Conservation (phyloP, 768 basidiomycete species). For the Russula vinacea region DNA sequence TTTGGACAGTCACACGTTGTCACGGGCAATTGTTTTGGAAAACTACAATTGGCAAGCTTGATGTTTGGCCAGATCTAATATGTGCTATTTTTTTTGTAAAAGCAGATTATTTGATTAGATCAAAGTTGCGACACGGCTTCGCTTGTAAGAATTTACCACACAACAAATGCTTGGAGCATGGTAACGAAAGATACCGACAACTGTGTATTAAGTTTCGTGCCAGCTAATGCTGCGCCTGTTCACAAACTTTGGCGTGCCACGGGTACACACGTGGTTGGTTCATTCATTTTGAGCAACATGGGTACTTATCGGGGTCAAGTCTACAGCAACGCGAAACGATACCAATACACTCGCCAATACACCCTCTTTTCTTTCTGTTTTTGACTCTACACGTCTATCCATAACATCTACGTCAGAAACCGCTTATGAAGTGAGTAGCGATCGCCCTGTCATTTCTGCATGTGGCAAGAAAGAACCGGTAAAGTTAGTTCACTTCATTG, state of each 20-base stretch:
- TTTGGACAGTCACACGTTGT: not conserved
- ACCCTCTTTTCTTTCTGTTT: not conserved
- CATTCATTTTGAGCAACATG: not conserved
- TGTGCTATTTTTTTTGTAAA: not conserved
- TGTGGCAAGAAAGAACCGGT: not conserved
- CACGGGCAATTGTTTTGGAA: not conserved
- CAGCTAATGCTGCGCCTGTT: not conserved
- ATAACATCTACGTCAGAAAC: not conserved
- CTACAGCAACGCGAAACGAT: not conserved
- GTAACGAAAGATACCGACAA: not conserved
- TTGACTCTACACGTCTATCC: not conserved
- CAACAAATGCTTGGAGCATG: not conserved
- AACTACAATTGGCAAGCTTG: constrained; percentile 1
- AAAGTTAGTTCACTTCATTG: not conserved
- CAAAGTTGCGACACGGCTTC: not conserved
- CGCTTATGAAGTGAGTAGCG: constrained; percentile 40
- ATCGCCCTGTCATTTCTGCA: constrained; percentile 54
- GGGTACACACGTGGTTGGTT: not conserved
- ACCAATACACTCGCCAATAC: not conserved
- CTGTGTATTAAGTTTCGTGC: not conserved
- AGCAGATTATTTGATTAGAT: constrained; percentile 1
- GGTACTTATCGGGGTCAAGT: not conserved
- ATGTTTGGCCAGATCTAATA: not conserved
- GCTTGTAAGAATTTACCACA: not conserved
- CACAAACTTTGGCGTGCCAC: not conserved